Evolutionary conservation across 805 yeast species (phyloP), one percentile per base, ranked within the genome.

Genomic region (Starmerella riodocensis): DNA sequence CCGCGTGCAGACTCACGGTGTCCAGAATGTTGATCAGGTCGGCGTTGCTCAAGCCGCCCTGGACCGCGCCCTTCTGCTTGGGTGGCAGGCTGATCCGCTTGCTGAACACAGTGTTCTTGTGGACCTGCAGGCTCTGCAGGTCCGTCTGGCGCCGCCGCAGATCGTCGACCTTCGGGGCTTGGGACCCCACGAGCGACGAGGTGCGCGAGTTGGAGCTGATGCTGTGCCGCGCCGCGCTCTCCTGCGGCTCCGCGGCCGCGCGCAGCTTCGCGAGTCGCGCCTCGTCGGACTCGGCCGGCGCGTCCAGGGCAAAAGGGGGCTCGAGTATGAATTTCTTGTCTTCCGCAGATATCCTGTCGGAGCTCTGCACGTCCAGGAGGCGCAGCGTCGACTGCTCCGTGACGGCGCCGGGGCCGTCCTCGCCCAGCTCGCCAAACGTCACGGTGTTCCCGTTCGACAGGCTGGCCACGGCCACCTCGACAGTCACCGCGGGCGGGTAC

Each of bases 101-200:
- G 16, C 22, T 37, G n/a, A n/a, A n/a, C n/a, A n/a, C n/a, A n/a
- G n/a, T n/a, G 11, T 8, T 12, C 20, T 39, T 39, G 12, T 20
- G 21, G 9, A 22, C 34, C 19, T 32, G 18, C 30, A 37, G 26
- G 29, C 40, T 45, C 6, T 36, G 43, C 6, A 39, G 37, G 32
- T 46, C 49, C 6, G 45, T 37, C 22, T 46, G 49, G 19, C 43
- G 14, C 5, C 40, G 36, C 2, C 44, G 42, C 14, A 46, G 36
- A 2, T 37, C 42, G 6, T 23, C 20, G 14, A 44, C 39, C 9
- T 25, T 18, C 4, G 48, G 48, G 11, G 46, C 34, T 3, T 30
- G 36, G 2, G 43, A 34, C 12, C 36, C 43, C 11, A 24, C 29
- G 16, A 38, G 12, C n/a, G 41, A 41, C 5, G 37, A 21, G 7